phyloP scores from a whole-genome alignment of 2,329 filamentous ascomycete species.

The Camillea tinctor region DNA sequence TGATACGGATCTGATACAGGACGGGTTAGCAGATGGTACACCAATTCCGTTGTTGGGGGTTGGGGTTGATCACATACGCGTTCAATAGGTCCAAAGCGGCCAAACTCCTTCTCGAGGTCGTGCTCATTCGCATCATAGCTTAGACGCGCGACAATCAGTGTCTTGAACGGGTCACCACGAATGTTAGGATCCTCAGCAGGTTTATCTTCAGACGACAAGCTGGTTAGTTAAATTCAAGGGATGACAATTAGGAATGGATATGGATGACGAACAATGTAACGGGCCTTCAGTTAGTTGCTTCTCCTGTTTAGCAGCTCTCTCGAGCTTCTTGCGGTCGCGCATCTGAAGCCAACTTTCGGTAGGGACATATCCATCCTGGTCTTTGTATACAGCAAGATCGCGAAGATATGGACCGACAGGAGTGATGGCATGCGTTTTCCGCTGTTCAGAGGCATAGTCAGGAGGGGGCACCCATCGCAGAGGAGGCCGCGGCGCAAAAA shows the following conservation, averaged over 20 bases:
- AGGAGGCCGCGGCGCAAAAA: constrained; percentile 92
- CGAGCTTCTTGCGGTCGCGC: constrained; percentile 77
- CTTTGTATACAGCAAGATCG: constrained; percentile 73
- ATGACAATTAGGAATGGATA: not conserved
- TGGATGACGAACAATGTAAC: constrained; percentile 56
- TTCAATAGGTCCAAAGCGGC: constrained; percentile 90
- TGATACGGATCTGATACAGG: constrained; percentile 75
- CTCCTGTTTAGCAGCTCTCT: constrained; percentile 71
- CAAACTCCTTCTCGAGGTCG: constrained; percentile 91
- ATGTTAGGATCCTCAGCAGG: constrained; percentile 84
- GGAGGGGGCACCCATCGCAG: constrained; percentile 83
- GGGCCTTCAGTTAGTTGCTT: constrained; percentile 63
- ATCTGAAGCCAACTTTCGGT: constrained; percentile 93
- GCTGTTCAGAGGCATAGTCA: constrained; percentile 80
- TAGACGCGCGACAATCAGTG: constrained; percentile 85
- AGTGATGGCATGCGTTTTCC: constrained; percentile 69
- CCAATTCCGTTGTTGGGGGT: constrained; percentile 8
- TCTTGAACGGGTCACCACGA: constrained; percentile 91
- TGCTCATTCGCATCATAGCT: constrained; percentile 87
- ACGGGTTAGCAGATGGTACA: constrained; percentile 7
- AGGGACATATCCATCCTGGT: constrained; percentile 71
- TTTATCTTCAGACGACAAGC: constrained; percentile 57
- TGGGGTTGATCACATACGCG: constrained; percentile 62
- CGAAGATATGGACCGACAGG: constrained; percentile 75
- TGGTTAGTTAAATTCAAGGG: constrained; percentile 17